Base-by-base conservation (phyloP, 2,329 filamentous ascomycete species). In the Lachnellula cervina region DNA sequence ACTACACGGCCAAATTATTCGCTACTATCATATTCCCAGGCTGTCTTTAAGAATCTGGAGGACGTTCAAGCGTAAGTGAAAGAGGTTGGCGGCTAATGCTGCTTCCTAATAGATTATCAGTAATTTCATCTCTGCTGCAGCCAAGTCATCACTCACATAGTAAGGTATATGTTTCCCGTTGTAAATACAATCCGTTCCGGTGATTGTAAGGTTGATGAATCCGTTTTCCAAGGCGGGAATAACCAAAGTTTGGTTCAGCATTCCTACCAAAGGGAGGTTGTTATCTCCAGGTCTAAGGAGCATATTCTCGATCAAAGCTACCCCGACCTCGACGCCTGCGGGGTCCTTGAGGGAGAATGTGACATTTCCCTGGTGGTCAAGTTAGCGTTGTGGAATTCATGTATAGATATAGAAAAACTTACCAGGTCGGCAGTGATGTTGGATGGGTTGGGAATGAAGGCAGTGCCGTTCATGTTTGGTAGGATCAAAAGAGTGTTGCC, bases 381-480 rank as follows among this genome's bases (percentile, higher is more conserved):
- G 19, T 21, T 44, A 40, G 37, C 37, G 37, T 32, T 32, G 37
- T 16, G n/a, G 16, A 9, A 16, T 5, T 5, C 2, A n/a, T 1
- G 6, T 16, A 1, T 13, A 40, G n/a, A 17, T 40, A 17, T 17
- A 9, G 16, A 13, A 17, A 7, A 34, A 37, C 51, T 32, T 58
- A 63, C 62, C 74, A 86, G 73, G 44, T 72, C 69, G 54, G 84
- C 70, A 4, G 77, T 81, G 70, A 83, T 72, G 53, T 81, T 73
- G 2, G 80, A 80, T 0, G 82, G 81, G 66, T 86, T 86, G 57
- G 81, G 81, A 49, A 86, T 81, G 58, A 68, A 72, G 47, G 81
- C 77, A 13, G 71, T 75, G 62, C 80, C 83, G 21, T 75, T 66
- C 63, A 83, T 73, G 67, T 84, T 85, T 55, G 75, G 74, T 46